Base-by-base conservation (phyloP, 441 rosid species). In the Aleurites moluccanus region DNA sequence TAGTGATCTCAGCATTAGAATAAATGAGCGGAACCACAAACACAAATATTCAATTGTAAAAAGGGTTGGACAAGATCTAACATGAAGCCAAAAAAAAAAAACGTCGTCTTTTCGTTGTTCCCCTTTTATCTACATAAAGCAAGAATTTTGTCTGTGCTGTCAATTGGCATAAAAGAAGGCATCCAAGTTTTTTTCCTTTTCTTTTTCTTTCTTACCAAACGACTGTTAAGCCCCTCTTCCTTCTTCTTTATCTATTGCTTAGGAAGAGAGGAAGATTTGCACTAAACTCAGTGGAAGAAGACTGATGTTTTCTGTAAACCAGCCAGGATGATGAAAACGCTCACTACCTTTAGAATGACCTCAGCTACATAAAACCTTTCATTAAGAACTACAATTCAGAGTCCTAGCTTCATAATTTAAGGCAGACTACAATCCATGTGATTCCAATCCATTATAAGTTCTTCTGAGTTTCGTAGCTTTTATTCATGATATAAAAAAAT, bases 41-140 rank as follows among this genome's bases (percentile, higher is more conserved):
- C 23, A 60, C 49, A 64, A n/a, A 64, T 40, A 38, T 50, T 50
- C 60, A 44, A 52, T 30, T 28, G 45, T 10, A 10, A 55, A 47
- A 53, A 18, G 35, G 20, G 30, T 2, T 38, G 50, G 73, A 13
- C 62, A 69, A 69, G 16, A 49, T 27, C 59, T 25, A 67, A 30
- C 50, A 69, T 28, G 49, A 21, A 53, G 45, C 30, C 35, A 56
- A 69, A 55, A 21, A 13, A n/a, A n/a, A n/a, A n/a, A n/a, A n/a
- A n/a, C n/a, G n/a, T 42, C 33, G 55, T 49, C 28, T 35, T 55
- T 35, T 69, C 15, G 7, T 35, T 33, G 73, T n/a, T 55, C 63
- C 63, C 72, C 25, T 64, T 69, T 69, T 55, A 55, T 21, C n/a
- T 21, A 38, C 50, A 55, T 53, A 69, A 49, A 68, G 56, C 20